phyloP scores from a whole-genome alignment of 108 stramenopile species.

The Bacterosira constricta region DNA sequence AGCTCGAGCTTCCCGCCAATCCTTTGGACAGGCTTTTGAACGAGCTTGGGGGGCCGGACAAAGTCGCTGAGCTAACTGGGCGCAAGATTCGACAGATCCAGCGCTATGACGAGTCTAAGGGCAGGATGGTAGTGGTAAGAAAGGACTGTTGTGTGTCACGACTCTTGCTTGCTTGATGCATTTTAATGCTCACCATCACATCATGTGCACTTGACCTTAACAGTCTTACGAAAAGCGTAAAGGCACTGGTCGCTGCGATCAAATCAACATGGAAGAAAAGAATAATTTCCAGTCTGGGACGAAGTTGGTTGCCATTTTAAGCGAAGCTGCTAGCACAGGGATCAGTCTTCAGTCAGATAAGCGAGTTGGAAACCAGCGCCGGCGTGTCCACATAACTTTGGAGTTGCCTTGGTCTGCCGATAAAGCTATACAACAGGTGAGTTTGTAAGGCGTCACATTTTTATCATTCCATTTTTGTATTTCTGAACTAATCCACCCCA shows the following conservation, averaged over 20 bases:
- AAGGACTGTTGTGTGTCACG: too few species aligned
- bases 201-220: too few species aligned
- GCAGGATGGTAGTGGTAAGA: constrained; percentile 10
- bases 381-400: constrained; percentile 75
- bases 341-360: constrained; percentile 62
- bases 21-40: constrained; percentile 65
- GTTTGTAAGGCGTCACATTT: too few species aligned
- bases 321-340: constrained; percentile 77
- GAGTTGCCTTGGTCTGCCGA: constrained; percentile 86
- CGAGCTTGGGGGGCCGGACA: constrained; percentile 57
- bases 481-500: too few species aligned
- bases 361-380: constrained; percentile 30
- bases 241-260: constrained; percentile 40
- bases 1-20: constrained; percentile 51
- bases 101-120: constrained; percentile 5
- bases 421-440: constrained; percentile 83
- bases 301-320: constrained; percentile 77
- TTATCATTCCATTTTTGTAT: too few species aligned
- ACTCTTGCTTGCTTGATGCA: too few species aligned
- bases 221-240: constrained; percentile 53
- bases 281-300: constrained; percentile 60
- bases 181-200: too few species aligned
- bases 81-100: constrained; percentile 45
- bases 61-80: constrained; percentile 80
- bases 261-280: constrained; percentile 70